Percentiles rank a stretch among this genome's conserved stretches.
phyloP scores from a whole-genome alignment of 2,329 filamentous ascomycete species.

The Leptosphaerulina australis region DNA sequence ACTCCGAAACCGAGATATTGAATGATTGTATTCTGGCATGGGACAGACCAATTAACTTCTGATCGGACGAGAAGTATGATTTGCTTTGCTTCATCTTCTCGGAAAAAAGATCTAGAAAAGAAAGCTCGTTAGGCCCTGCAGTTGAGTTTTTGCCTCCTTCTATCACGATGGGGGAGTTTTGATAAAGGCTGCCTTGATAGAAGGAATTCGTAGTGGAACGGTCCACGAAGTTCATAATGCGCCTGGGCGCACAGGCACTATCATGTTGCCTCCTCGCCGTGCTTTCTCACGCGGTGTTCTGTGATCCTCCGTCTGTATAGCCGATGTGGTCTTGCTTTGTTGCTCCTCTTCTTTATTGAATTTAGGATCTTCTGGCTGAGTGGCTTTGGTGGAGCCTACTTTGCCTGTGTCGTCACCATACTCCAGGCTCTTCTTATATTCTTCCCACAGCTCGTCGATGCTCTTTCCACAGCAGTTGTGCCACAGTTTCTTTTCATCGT shows the following conservation, averaged over 20 bases:
- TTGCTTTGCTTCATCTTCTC: too few relatives aligned
- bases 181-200: too few relatives aligned
- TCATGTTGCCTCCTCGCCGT: slow-evolving; percentile 22
- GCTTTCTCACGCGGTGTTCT: slow-evolving; percentile 21
- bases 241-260: slow-evolving; percentile 18
- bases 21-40: too few relatives aligned
- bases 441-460: slow-evolving; percentile 73
- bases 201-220: too few relatives aligned
- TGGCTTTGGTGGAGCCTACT: not conserved
- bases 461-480: slow-evolving; percentile 67
- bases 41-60: too few relatives aligned
- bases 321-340: not conserved
- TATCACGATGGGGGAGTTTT: not conserved
- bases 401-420: slow-evolving; percentile 7
- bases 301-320: slow-evolving; percentile 5
- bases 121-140: too few relatives aligned
- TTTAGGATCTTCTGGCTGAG: not conserved
- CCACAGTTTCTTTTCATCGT: slow-evolving; percentile 73
- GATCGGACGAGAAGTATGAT: too few relatives aligned
- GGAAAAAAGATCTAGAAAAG: too few relatives aligned
- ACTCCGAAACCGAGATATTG: too few relatives aligned
- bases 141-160: not conserved
- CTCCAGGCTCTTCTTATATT: slow-evolving; percentile 66
- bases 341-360: not conserved
- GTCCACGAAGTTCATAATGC: slow-evolving; percentile 2